Evolutionary conservation across 2,329 filamentous ascomycete species (phyloP).

Genomic region (Sphaerulina vaccinii): DNA sequence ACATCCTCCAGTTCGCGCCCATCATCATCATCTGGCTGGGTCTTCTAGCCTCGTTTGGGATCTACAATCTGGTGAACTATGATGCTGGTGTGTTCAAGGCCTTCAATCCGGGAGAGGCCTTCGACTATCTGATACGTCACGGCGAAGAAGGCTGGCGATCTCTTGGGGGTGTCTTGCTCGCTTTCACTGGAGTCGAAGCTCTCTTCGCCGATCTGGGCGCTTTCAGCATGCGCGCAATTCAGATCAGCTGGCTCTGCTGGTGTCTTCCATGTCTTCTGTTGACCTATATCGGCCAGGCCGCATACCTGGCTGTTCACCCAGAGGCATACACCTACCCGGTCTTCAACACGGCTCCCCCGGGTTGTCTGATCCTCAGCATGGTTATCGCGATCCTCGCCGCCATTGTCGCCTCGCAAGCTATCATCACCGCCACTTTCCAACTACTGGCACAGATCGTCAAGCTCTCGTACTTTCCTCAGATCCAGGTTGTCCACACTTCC

Average conservation of each 20-base stretch:
- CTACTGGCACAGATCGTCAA: constrained; percentile 69
- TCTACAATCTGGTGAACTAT: constrained; percentile 54
- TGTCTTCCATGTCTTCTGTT: constrained; percentile 66
- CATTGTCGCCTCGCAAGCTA: constrained; percentile 73
- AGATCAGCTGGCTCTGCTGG: constrained; percentile 68
- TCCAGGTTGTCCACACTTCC: constrained; percentile 70
- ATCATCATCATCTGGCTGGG: constrained; percentile 64
- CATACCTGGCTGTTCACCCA: constrained; percentile 61
- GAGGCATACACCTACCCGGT: constrained; percentile 70
- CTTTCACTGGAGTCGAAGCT: constrained; percentile 74
- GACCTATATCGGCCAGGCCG: constrained; percentile 71
- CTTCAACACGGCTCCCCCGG: constrained; percentile 66
- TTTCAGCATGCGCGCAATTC: constrained; percentile 62
- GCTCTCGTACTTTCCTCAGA: constrained; percentile 67
- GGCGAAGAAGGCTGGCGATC: constrained; percentile 61
- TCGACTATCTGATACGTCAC: constrained; percentile 60
- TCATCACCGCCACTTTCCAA: constrained; percentile 69
- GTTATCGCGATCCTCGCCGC: constrained; percentile 66
- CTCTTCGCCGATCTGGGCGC: constrained; percentile 76
- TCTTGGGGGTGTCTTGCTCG: constrained; percentile 65
- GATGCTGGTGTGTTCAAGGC: constrained; percentile 52
- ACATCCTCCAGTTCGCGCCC: constrained; percentile 63
- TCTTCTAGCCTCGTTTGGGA: constrained; percentile 63
- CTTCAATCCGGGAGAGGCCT: constrained; percentile 57
- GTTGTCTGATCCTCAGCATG: constrained; percentile 66